Evolutionary conservation across 1,284 basidiomycete genomes (phyloP).

Genomic region (Calocybe gambosa): DNA sequence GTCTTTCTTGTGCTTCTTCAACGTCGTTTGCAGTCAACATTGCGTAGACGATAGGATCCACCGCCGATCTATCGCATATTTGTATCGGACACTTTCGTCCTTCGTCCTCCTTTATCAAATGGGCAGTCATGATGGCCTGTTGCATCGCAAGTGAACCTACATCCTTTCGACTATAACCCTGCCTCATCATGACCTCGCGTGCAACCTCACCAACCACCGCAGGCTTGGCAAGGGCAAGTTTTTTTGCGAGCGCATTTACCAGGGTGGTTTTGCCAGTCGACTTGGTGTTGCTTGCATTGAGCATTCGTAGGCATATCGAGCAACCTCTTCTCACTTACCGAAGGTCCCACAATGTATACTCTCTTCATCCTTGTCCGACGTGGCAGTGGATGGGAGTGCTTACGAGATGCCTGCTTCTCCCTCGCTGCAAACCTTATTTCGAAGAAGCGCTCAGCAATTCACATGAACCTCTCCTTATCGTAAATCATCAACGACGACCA

Average conservation of each 20-base stretch:
- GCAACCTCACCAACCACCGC: conserved; percentile 56
- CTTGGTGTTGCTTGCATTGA: conserved; percentile 10
- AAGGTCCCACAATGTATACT: conserved; percentile 50
- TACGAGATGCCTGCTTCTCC: conserved; percentile 3
- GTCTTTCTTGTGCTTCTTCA: conserved; percentile 30
- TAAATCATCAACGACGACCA: conserved; percentile 15
- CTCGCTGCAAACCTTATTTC: conserved; percentile 12
- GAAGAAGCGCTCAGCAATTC: conserved; percentile 7
- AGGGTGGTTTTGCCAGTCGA: conserved; percentile 64
- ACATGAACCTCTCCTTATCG: conserved; percentile 7
- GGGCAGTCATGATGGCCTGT: conserved; percentile 49
- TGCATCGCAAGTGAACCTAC: conserved; percentile 53
- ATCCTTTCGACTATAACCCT: conserved; percentile 46
- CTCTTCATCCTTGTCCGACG: conserved; percentile 15
- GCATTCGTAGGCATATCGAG: not conserved
- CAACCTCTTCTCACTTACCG: conserved; percentile 25
- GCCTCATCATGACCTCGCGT: conserved; percentile 43
- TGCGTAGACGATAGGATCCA: conserved; percentile 60
- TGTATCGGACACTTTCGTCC: conserved; percentile 24
- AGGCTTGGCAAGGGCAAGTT: conserved; percentile 29
- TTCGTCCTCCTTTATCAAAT: conserved; percentile 39
- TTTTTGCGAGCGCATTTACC: conserved; percentile 42
- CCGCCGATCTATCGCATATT: conserved; percentile 56
- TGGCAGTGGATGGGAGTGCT: conserved; percentile 5
- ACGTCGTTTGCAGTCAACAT: conserved; percentile 35